Evolutionary conservation across 176 grass and related monocot species (phyloP).

Genomic region (Canna indica): DNA sequence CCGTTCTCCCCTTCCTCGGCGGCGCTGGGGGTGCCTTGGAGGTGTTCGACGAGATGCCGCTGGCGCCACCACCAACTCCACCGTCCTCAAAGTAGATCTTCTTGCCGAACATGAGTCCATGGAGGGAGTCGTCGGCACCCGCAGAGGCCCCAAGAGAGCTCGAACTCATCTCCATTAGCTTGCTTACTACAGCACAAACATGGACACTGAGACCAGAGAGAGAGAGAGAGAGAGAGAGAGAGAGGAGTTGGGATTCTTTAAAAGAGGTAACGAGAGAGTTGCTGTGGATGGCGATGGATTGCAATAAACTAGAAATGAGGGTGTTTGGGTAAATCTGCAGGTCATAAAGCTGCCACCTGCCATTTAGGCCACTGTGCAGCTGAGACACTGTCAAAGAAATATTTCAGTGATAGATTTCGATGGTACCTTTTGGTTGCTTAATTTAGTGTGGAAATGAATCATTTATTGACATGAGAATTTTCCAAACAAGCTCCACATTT

Average conservation of each 20-base stretch:
- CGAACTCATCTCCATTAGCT: not conserved
- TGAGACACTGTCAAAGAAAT: not conserved
- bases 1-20: not conserved
- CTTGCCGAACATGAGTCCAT: constrained; percentile 6
- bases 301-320: not conserved
- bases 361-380: not conserved
- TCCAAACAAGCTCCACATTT: not conserved
- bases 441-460: not conserved
- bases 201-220: too few species aligned
- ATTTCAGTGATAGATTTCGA: not conserved
- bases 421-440: constrained; percentile 2
- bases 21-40: not conserved
- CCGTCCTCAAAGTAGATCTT: constrained; percentile 20
- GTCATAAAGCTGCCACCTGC: constrained; percentile 13
- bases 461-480: not conserved
- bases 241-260: not conserved
- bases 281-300: not conserved
- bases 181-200: not conserved
- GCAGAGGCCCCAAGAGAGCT: not conserved
- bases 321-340: not conserved
- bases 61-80: not conserved
- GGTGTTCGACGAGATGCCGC: not conserved
- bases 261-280: not conserved
- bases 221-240: not conserved
- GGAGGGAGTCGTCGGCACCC: constrained; percentile 1